These are phyloP conservation scores for Torrubiella hemipterigena DNA, from an alignment of 2,329 filamentous ascomycete genomes.

Conservation along the genomic window DNA sequence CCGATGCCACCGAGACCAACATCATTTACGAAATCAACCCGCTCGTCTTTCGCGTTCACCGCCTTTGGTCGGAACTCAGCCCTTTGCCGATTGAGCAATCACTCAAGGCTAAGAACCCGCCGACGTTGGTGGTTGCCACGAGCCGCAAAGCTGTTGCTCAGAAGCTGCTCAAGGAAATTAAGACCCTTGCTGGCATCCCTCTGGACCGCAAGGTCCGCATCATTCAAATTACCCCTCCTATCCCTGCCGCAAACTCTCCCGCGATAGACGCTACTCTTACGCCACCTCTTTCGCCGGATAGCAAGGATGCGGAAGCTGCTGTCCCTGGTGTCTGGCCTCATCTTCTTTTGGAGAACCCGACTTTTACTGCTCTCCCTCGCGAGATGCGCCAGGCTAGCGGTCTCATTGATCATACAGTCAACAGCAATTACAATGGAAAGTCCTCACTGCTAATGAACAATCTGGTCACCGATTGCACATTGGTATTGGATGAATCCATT, in stretches of 20 bases:
- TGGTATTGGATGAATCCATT: constrained; percentile 75
- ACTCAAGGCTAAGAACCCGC: constrained; percentile 46
- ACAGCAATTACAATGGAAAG: constrained; percentile 67
- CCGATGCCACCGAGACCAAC: constrained; percentile 45
- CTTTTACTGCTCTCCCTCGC: constrained; percentile 36
- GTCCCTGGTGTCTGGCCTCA: constrained; percentile 24
- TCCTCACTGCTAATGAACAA: constrained; percentile 53
- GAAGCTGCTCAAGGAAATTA: constrained; percentile 65
- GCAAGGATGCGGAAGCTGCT: constrained; percentile 15
- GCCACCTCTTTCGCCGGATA: constrained; percentile 27
- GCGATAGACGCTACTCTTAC: constrained; percentile 24
- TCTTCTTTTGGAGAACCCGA: constrained; percentile 34
- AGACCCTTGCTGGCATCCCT: constrained; percentile 56
- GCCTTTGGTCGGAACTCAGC: constrained; percentile 53
- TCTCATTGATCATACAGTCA: constrained; percentile 52
- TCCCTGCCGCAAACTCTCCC: constrained; percentile 20
- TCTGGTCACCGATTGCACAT: constrained; percentile 58
- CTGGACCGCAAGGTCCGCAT: constrained; percentile 62
- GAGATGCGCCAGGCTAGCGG: constrained; percentile 13
- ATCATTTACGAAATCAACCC: constrained; percentile 76
- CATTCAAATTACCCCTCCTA: constrained; percentile 47
- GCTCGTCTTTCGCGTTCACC: constrained; percentile 73
- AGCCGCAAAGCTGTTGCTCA: constrained; percentile 60
- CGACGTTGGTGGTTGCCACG: constrained; percentile 55
- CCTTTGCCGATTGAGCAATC: constrained; percentile 44